Evolutionary conservation across 1,139 yeast species (phyloP).

Genomic region (Arxiozyma heterogenica): DNA sequence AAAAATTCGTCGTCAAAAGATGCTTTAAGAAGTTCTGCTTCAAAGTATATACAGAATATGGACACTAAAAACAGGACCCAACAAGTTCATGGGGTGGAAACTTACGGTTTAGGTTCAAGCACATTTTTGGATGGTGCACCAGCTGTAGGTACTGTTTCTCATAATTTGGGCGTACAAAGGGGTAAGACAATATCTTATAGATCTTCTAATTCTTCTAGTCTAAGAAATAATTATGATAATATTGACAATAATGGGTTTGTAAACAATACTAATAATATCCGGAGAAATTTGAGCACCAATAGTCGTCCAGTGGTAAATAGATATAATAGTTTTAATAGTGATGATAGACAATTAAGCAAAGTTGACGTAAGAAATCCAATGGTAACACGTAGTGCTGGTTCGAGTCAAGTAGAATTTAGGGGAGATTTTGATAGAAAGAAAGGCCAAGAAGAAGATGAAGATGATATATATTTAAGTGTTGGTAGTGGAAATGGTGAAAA

Average conservation of each 20-base stretch:
- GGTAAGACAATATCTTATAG: conserved; percentile 6
- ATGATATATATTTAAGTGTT: conserved; percentile 25
- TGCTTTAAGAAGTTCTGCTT: conserved; percentile 39
- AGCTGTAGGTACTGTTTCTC: conserved; percentile 48
- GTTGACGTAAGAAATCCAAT: conserved; percentile 3
- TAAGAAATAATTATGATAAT: conserved; percentile 1
- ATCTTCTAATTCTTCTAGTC: not conserved
- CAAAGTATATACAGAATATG: conserved; percentile 47
- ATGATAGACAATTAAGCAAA: not conserved
- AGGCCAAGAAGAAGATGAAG: conserved; percentile 31
- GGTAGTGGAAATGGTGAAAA: not conserved
- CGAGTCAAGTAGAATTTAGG: not conserved
- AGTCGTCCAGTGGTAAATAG: conserved; percentile 8
- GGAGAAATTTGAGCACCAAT: conserved; percentile 11
- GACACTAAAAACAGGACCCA: conserved; percentile 61
- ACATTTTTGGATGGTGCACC: conserved; percentile 97
- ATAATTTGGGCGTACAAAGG: conserved; percentile 5
- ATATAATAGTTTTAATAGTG: conserved; percentile 1
- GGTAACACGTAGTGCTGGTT: conserved; percentile 3
- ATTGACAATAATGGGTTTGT: conserved; percentile 6
- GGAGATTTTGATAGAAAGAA: conserved; percentile 1
- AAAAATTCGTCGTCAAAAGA: conserved; percentile 48
- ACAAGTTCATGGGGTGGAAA: conserved; percentile 75
- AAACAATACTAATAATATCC: conserved; percentile 5
- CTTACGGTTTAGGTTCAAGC: conserved; percentile 83